These are phyloP conservation scores for Pyrus hybrid DNA, from an alignment of 331 rosid genomes.

Conservation along the genomic window DNA sequence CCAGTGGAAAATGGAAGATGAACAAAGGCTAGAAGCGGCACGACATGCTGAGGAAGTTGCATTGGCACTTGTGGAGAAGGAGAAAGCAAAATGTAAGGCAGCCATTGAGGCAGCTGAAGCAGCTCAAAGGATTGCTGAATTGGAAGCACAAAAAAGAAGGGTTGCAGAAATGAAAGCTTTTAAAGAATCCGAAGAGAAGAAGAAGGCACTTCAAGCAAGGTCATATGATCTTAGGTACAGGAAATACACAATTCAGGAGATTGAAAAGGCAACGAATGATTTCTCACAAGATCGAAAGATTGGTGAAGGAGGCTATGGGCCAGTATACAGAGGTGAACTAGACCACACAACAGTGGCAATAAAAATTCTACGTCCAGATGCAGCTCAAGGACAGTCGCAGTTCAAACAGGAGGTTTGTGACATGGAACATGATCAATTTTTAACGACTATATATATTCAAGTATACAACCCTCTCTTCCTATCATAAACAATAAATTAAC, in stretches of 20 bases:
- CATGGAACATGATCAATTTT: not conserved
- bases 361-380: conserved; percentile 15
- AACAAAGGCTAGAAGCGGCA: conserved; percentile 29
- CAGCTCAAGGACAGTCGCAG: conserved; percentile 10
- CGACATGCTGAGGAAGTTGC: conserved; percentile 39
- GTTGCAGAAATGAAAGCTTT: conserved; percentile 26
- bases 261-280: not conserved
- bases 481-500: not conserved
- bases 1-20: conserved; percentile 46
- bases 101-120: conserved; percentile 51
- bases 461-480: not conserved
- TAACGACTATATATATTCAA: not conserved
- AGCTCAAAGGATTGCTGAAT: conserved; percentile 29
- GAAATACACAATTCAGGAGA: conserved; percentile 8
- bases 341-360: conserved; percentile 9
- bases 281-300: conserved; percentile 1
- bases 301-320: conserved; percentile 20
- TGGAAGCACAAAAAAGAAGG: conserved; percentile 41
- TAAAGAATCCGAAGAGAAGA: conserved; percentile 25
- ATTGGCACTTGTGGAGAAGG: conserved; percentile 38
- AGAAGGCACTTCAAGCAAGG: not conserved
- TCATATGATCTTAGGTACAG: not conserved
- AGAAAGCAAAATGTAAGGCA: conserved; percentile 32
- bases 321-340: conserved; percentile 10
- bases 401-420: conserved; percentile 12